phyloP scores from a whole-genome alignment of 441 rosid genomes.

The Oxalis stricta region DNA sequence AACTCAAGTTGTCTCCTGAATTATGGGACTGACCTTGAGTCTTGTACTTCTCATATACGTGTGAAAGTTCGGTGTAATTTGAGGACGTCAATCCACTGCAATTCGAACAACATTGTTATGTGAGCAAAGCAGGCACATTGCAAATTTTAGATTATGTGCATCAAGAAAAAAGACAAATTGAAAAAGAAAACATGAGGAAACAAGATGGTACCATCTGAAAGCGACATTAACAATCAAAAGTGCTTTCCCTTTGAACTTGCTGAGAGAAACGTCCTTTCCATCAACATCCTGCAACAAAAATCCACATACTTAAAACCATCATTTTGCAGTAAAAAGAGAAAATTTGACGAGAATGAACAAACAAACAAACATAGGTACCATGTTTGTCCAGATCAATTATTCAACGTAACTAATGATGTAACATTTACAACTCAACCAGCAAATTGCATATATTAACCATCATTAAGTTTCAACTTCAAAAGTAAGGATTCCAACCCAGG shows the following conservation, averaged over 20 bases:
- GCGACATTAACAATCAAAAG: slow-evolving; percentile 85
- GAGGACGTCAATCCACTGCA: slow-evolving; percentile 50
- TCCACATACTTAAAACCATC: background rate
- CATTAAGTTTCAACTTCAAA: too few relatives aligned
- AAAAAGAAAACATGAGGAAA: background rate
- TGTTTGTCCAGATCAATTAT: too few relatives aligned
- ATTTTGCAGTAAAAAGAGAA: too few relatives aligned
- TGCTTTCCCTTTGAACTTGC: slow-evolving; percentile 70
- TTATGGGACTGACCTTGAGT: slow-evolving; percentile 28
- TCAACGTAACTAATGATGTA: too few relatives aligned
- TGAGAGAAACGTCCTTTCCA: slow-evolving; percentile 57
- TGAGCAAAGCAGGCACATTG: too few relatives aligned
- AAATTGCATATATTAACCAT: too few relatives aligned
- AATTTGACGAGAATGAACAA: too few relatives aligned
- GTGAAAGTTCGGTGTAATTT: slow-evolving; percentile 62
- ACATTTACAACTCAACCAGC: too few relatives aligned
- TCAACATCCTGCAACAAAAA: slow-evolving; percentile 60
- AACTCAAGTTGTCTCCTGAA: background rate
- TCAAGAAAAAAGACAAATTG: background rate
- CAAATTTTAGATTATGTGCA: too few relatives aligned
- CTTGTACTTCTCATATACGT: slow-evolving; percentile 58
- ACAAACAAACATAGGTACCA: too few relatives aligned
- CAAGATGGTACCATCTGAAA: slow-evolving; percentile 55
- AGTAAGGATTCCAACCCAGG: too few relatives aligned
- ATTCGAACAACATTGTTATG: slow-evolving; percentile 14